Percentiles rank a stretch among this genome's conserved stretches.
Conservation (phyloP, 352 stramenopile species). For the Globisporangium middletonii region DNA sequence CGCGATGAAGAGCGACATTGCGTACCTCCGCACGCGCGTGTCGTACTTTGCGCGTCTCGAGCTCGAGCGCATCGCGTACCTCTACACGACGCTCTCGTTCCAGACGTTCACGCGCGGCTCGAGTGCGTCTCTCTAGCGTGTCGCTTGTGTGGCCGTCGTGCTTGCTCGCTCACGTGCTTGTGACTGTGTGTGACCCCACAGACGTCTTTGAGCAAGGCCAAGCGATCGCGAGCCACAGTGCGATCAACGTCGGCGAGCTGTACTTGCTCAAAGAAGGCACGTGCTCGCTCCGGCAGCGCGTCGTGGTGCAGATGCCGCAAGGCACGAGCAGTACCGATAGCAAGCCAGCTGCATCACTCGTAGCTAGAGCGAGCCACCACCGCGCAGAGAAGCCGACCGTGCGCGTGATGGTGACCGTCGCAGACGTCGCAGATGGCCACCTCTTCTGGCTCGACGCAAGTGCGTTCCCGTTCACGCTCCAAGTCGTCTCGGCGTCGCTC, state of each 20-base stretch:
- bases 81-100: slow-evolving; percentile 51
- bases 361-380: background rate
- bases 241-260: slow-evolving; percentile 15
- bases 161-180: background rate
- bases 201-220: slow-evolving; percentile 24
- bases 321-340: background rate
- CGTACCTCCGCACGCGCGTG: slow-evolving; percentile 38
- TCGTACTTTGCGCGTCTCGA: slow-evolving; percentile 39
- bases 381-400: slow-evolving; percentile 10
- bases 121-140: slow-evolving; percentile 18
- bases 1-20: slow-evolving; percentile 31
- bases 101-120: slow-evolving; percentile 33
- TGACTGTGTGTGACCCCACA: slow-evolving; percentile 10
- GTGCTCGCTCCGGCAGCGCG: slow-evolving; percentile 34
- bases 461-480: slow-evolving; percentile 29
- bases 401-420: slow-evolving; percentile 41
- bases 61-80: slow-evolving; percentile 44
- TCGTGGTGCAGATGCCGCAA: slow-evolving; percentile 11
- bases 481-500: slow-evolving; percentile 38
- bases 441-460: slow-evolving; percentile 46
- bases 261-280: slow-evolving; percentile 48
- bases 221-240: background rate
- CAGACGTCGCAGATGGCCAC: slow-evolving; percentile 42
- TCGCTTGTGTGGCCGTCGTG: background rate
- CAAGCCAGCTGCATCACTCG: background rate